phyloP scores from a whole-genome alignment of 208 protist genomes.

The Acanthamoeba rhysodes region DNA sequence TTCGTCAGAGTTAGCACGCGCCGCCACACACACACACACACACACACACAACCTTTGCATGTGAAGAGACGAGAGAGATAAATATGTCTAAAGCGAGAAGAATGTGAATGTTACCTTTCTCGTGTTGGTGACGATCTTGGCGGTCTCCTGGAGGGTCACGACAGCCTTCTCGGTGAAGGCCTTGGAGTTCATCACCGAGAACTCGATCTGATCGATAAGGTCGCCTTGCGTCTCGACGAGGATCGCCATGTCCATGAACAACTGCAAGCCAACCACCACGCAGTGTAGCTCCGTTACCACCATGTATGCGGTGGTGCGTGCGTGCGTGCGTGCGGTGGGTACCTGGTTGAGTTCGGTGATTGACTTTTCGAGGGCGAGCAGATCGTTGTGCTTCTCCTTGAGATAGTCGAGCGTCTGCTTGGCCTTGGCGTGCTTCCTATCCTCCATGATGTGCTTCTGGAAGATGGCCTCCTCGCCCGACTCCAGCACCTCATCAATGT shows the following conservation, averaged over 20 bases:
- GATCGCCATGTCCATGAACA: constrained; percentile 72
- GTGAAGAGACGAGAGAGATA: no score
- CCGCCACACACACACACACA: no score
- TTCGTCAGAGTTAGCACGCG: neutral
- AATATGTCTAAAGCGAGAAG: no score
- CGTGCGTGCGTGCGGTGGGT: no score
- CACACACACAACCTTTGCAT: neutral
- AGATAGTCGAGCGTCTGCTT: constrained; percentile 59
- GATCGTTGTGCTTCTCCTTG: constrained; percentile 71
- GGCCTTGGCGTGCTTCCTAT: constrained; percentile 52
- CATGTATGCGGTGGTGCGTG: neutral
- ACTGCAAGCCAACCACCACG: neutral
- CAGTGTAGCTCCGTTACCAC: neutral
- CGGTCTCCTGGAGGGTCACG: constrained; percentile 26
- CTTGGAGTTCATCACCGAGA: constrained; percentile 54
- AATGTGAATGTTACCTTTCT: constrained; percentile 3
- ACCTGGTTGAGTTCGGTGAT: constrained; percentile 64
- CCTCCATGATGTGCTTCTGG: constrained; percentile 71
- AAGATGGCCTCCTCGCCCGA: constrained; percentile 54
- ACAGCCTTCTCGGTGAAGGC: constrained; percentile 58
- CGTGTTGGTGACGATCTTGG: constrained; percentile 44
- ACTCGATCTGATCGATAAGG: constrained; percentile 65
- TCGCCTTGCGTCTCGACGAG: constrained; percentile 64
- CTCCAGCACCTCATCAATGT: constrained; percentile 57
- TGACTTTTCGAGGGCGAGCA: constrained; percentile 38